Base-by-base conservation (phyloP, 2,329 filamentous ascomycete species). In the Zarea fungicola region DNA sequence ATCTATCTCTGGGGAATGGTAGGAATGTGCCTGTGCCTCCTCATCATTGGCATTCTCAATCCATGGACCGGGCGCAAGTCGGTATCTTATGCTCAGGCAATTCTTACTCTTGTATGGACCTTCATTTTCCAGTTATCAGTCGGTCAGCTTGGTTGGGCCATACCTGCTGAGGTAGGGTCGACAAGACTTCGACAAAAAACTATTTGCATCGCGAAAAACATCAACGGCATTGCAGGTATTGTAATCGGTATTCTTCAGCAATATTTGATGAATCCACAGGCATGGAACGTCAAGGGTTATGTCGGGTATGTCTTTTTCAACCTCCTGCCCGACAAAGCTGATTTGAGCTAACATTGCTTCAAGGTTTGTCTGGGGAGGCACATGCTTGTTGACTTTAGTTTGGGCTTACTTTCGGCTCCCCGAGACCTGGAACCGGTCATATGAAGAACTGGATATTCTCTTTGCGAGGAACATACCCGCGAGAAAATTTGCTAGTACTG, bases 11-110 rank as follows among this genome's bases (percentile, higher is more conserved):
- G 43, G 10, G 71, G 73, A 1, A 60, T 73, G 34, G 56, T 56
- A 0, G 50, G 78, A 1, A 75, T 75, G 9, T 57, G 61, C 1
- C 26, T 64, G 5, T 63, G 72, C 2, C 63, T 75, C n/a, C 59
- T 68, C 41, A 54, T 67, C 26, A 70, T 76, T 14, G 72, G 65
- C 3, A 60, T 70, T 21, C 49, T 59, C 61, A 35, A 64, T 60
- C 52, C 44, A 62, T 80, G 84, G 1, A 77, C 81, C 0, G 66
- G 74, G 0, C 56, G 67, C 2, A 72, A 66, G 46, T 60, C 54
- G 6, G 54, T 55, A 18, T 55, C 61, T 10, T 60, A 70, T 4
- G 64, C 63, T 0, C 68, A 73, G 49, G 66, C 67, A 0, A 57
- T 62, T 0, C 59, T 75, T 9, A 64, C 69, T 5, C 52, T 76